These are phyloP conservation scores for Gigaspora rosea DNA, from an alignment of 192 early-diverging fungal species.

Conservation along the genomic window DNA sequence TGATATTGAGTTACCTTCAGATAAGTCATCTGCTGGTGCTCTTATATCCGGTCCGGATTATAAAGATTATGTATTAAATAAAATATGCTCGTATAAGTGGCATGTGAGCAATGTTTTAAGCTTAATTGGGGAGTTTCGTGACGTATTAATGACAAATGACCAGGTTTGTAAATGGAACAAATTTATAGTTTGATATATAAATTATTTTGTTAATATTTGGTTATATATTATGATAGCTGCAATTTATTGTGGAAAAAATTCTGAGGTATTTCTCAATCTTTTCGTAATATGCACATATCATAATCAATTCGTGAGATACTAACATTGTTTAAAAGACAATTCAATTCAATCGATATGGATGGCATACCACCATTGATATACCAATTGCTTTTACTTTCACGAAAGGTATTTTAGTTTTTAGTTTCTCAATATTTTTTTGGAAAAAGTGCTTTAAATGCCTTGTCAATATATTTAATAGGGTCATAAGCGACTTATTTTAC, in stretches of 20 bases:
- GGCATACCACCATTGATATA: constrained; percentile 68
- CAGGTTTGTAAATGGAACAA: constrained; percentile 29
- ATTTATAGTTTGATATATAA: neutral
- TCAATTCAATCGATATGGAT: constrained; percentile 49
- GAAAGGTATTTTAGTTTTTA: constrained; percentile 44
- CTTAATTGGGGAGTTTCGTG: constrained; percentile 36
- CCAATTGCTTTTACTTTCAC: constrained; percentile 66
- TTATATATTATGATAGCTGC: neutral
- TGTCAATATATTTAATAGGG: constrained; percentile 39
- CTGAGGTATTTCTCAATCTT: constrained; percentile 38
- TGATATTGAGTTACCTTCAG: constrained; percentile 9
- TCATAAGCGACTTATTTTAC: constrained; percentile 54
- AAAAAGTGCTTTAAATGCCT: neutral
- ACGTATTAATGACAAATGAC: constrained; percentile 40
- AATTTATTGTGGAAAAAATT: constrained; percentile 36
- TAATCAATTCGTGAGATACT: neutral
- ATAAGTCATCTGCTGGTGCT: constrained; percentile 26
- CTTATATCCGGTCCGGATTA: constrained; percentile 38
- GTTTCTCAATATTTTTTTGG: neutral
- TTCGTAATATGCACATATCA: neutral
- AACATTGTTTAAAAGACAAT: constrained; percentile 34
- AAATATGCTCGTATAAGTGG: constrained; percentile 42
- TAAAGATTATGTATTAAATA: constrained; percentile 39
- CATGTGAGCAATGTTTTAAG: constrained; percentile 38
- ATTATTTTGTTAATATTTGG: neutral